These are phyloP conservation scores for Neurospora crassa DNA, from an alignment of 2,329 filamentous ascomycete species.

Conservation along the genomic window DNA sequence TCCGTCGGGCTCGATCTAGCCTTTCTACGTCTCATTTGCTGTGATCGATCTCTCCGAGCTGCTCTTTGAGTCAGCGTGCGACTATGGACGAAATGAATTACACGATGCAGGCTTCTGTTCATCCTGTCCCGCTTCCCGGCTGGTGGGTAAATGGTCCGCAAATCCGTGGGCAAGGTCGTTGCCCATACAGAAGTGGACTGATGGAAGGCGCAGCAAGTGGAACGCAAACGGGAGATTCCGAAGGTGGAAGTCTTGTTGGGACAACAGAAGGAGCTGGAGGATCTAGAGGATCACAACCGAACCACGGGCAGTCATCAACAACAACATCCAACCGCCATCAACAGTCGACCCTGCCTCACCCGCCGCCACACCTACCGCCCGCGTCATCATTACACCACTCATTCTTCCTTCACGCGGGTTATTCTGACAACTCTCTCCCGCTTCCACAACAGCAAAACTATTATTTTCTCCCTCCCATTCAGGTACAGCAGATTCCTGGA, in stretches of 20 bases:
- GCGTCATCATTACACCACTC: background rate
- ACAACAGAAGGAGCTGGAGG: background rate
- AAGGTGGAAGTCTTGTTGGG: background rate
- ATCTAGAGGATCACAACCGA: conserved; percentile 1
- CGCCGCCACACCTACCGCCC: conserved; percentile 1
- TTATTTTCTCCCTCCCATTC: conserved; percentile 1
- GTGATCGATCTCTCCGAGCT: background rate
- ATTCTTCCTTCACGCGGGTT: conserved; percentile 3
- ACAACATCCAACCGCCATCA: conserved; percentile 5
- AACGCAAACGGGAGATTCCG: background rate
- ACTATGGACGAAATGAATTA: conserved; percentile 26
- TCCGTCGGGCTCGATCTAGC: background rate
- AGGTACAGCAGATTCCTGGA: background rate
- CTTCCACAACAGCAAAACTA: conserved; percentile 7
- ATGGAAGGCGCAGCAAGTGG: background rate
- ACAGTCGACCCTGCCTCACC: conserved; percentile 10
- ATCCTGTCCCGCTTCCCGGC: conserved; percentile 8
- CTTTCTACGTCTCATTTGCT: background rate
- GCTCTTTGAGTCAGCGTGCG: background rate
- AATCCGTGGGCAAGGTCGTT: background rate
- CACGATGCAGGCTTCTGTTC: conserved; percentile 19
- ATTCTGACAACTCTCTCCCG: conserved; percentile 1
- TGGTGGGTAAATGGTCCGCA: conserved; percentile 3
- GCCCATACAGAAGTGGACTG: background rate
- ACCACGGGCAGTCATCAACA: conserved; percentile 4